These are phyloP conservation scores for Mucor indicus DNA, from an alignment of 371 early-diverging fungal species.

Conservation along the genomic window DNA sequence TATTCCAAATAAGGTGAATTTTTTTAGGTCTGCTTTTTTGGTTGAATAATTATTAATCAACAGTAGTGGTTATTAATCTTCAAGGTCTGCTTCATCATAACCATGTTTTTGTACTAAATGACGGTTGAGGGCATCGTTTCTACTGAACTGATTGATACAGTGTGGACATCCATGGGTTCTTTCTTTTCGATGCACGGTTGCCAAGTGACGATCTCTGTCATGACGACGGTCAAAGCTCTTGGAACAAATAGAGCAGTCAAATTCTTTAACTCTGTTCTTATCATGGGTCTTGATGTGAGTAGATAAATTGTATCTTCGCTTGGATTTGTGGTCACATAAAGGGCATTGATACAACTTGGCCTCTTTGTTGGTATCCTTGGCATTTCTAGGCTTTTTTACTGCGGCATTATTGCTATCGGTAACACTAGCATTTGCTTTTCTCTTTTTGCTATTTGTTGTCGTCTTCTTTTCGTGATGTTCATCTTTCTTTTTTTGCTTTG, in stretches of 20 bases:
- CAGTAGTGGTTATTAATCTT: no score
- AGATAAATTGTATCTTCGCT: conserved; percentile 68
- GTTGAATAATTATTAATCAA: no score
- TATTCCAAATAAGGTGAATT: no score
- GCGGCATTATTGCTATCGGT: not conserved
- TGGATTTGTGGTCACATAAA: conserved; percentile 53
- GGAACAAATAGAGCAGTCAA: conserved; percentile 50
- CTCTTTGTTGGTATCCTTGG: no score
- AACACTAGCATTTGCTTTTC: not conserved
- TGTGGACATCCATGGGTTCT: conserved; percentile 47
- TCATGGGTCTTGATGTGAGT: conserved; percentile 73
- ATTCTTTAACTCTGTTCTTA: conserved; percentile 56
- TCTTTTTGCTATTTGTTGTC: not conserved
- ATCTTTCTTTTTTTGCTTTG: not conserved
- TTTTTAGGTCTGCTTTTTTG: no score
- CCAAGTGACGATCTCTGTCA: conserved; percentile 72
- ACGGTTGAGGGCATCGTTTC: conserved; percentile 64
- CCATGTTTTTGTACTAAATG: conserved; percentile 20
- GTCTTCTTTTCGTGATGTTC: not conserved
- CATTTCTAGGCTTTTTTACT: not conserved
- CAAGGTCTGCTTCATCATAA: conserved; percentile 5
- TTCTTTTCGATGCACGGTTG: conserved; percentile 57
- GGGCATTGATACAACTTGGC: conserved; percentile 26
- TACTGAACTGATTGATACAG: conserved; percentile 56
- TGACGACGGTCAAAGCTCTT: conserved; percentile 62